phyloP scores from a whole-genome alignment of 176 grass and related monocot species.

The Cymbopogon citratus region DNA sequence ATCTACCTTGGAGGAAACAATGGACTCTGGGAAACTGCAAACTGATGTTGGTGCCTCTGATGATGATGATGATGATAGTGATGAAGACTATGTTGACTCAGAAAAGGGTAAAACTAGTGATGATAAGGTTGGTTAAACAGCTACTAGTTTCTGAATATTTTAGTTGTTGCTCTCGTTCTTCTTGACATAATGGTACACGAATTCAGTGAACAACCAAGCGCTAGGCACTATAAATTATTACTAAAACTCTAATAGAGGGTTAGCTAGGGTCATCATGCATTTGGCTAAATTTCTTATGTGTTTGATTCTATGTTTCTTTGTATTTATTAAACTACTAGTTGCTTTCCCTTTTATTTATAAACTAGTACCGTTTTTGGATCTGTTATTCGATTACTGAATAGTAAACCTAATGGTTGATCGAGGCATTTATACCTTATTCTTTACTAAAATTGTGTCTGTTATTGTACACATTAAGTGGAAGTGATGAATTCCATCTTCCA shows the following conservation, averaged over 20 bases:
- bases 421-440: no score
- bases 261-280: no score
- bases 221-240: no score
- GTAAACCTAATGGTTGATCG: background rate
- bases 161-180: background rate
- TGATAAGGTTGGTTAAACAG: conserved; percentile 27
- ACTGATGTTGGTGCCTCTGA: conserved; percentile 18
- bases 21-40: conserved; percentile 25
- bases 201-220: no score
- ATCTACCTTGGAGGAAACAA: conserved; percentile 8
- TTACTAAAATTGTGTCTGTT: no score
- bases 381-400: background rate
- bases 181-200: background rate
- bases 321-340: background rate
- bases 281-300: background rate
- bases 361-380: background rate
- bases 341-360: no score
- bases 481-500: no score
- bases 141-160: background rate
- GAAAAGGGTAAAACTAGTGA: conserved; percentile 27
- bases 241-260: no score
- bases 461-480: no score
- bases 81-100: conserved; percentile 12
- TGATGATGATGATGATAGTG: conserved; percentile 14
- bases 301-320: background rate